Conservation (phyloP, 176 grass and related monocot genomes). For the Avena atlantica region DNA sequence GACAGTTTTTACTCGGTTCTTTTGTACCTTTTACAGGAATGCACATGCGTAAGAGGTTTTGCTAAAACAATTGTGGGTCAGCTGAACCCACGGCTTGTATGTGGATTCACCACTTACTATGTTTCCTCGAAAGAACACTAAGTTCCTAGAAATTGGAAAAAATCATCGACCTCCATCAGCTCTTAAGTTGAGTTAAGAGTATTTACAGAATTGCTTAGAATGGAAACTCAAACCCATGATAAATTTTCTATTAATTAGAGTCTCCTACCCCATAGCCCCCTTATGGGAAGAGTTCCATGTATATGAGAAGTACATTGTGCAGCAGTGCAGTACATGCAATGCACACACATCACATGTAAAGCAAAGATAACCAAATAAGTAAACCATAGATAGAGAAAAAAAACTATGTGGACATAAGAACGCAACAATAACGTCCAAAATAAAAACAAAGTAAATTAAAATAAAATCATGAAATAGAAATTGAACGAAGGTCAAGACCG, state of each 20-base stretch:
- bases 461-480: background rate
- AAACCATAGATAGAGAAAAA: background rate
- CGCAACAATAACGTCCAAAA: background rate
- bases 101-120: no score
- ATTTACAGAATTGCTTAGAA: background rate
- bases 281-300: background rate
- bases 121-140: background rate
- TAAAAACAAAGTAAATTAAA: background rate
- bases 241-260: background rate
- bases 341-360: background rate
- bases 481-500: background rate
- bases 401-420: background rate
- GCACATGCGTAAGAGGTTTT: no score
- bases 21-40: no score
- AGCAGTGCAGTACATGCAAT: conserved; percentile 1
- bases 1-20: no score
- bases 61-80: no score
- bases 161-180: background rate
- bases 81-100: no score
- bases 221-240: conserved; percentile 4
- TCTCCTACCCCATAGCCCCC: background rate
- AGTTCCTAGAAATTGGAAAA: background rate
- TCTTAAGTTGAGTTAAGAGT: background rate
- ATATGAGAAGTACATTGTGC: background rate
- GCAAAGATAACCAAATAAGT: background rate